Evolutionary conservation across 805 yeast genomes (phyloP).

Genomic region (Saccharomycopsis sp.): DNA sequence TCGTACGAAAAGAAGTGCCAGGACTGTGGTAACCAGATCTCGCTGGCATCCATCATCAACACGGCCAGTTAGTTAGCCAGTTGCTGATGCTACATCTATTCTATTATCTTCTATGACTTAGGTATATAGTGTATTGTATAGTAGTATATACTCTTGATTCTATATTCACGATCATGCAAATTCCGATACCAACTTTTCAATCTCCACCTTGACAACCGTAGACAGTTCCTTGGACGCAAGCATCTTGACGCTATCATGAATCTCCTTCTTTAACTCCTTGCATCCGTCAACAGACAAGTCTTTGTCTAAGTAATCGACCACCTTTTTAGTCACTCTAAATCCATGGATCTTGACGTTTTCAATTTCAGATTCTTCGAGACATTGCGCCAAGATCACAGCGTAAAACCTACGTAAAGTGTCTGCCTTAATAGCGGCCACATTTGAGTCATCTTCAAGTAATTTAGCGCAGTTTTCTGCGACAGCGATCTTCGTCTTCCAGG

Average conservation of each 20-base stretch:
- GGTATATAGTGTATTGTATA: background rate
- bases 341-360: conserved; percentile 57
- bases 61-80: background rate
- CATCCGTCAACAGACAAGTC: conserved; percentile 22
- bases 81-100: background rate
- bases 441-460: conserved; percentile 19
- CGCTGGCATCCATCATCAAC: background rate
- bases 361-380: conserved; percentile 35
- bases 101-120: background rate
- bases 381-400: conserved; percentile 26
- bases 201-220: conserved; percentile 39
- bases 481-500: conserved; percentile 58
- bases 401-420: conserved; percentile 23
- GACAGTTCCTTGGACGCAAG: conserved; percentile 35
- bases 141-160: background rate
- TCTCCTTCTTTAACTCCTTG: conserved; percentile 24
- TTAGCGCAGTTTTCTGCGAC: conserved; percentile 36
- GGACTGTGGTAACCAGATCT: conserved; percentile 17
- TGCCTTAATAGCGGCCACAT: conserved; percentile 4
- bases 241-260: conserved; percentile 17
- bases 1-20: conserved; percentile 10
- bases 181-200: conserved; percentile 21
- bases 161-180: background rate
- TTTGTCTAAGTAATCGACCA: conserved; percentile 23
- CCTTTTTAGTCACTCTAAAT: conserved; percentile 29